Evolutionary conservation across 129 eudicot species (phyloP), one percentile per base, ranked within the genome.

Genomic region (Erigeron canadensis): DNA sequence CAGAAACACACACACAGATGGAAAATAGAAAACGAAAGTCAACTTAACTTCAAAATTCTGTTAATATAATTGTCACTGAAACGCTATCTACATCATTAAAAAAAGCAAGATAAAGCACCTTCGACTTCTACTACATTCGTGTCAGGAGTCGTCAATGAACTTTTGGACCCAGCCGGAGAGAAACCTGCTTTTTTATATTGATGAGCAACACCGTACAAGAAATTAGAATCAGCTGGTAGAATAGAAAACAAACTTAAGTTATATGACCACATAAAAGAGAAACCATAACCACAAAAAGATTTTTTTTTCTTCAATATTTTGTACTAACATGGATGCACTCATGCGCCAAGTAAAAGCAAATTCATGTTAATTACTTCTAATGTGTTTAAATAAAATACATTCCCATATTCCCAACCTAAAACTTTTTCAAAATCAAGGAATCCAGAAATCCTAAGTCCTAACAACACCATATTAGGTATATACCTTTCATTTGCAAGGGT

Each of bases 401-500:
- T 13, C 39, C 12, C n/a, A 21, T 57, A 57, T 57, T 15, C n/a
- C 19, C 2, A 34, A 21, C 63, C 13, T 6, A 4, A 2, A n/a
- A n/a, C n/a, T n/a, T n/a, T n/a, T n/a, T n/a, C n/a, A n/a, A n/a
- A n/a, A n/a, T n/a, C n/a, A n/a, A n/a, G n/a, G n/a, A n/a, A n/a
- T n/a, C n/a, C n/a, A n/a, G n/a, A n/a, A n/a, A n/a, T n/a, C n/a
- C n/a, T n/a, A n/a, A n/a, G n/a, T n/a, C n/a, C 50, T 16, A 46
- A 39, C 46, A 39, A 38, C 44, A 67, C 11, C n/a, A 39, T 67
- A 66, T 37, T 48, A 4, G 46, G 61, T 22, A 58, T 42, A 56
- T 59, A 89, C 98, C 98, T 87, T 92, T 92, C 85, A 92, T 75
- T 74, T 86, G 89, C 82, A 92, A 75, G 21, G 98, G 98, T 76